Evolutionary conservation across 208 protist genomes (phyloP).

Genomic region (Acanthamoeba sp.): DNA sequence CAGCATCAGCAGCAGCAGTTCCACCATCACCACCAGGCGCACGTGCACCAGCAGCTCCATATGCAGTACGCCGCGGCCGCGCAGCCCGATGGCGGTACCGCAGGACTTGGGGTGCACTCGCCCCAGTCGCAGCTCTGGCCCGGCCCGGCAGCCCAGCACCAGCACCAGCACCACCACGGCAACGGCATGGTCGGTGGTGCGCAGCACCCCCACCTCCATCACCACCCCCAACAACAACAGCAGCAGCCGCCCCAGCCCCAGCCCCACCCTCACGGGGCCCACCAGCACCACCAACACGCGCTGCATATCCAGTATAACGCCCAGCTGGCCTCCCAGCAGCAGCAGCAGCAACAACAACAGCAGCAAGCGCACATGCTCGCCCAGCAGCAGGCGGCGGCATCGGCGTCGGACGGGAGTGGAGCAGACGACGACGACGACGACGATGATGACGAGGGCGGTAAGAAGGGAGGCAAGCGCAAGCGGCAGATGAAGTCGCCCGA

Average conservation of each 20-base stretch:
- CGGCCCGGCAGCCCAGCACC: too few relatives aligned
- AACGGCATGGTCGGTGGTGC: neutral
- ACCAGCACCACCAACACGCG: slow-evolving; percentile 32
- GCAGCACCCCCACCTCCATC: neutral
- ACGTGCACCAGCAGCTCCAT: neutral
- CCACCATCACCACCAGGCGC: neutral
- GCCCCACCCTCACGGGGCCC: slow-evolving; percentile 25
- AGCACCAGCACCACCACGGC: too few relatives aligned
- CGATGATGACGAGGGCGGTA: neutral
- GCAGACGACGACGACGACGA: slow-evolving; percentile 4
- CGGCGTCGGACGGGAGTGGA: slow-evolving; percentile 32
- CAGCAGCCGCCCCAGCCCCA: neutral
- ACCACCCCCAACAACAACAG: neutral
- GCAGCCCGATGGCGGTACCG: neutral
- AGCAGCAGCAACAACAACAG: slow-evolving; percentile 17
- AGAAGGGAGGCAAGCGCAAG: slow-evolving; percentile 72
- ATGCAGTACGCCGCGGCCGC: neutral
- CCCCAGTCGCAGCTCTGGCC: neutral
- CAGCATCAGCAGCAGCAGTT: neutral
- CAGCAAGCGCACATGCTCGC: neutral
- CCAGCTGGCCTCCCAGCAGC: neutral
- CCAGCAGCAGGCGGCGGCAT: neutral
- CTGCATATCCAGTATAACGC: neutral
- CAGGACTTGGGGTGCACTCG: neutral
- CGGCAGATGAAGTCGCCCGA: slow-evolving; percentile 74